A percentile compares a stretch with the other conserved stretches of the same genome.
These are phyloP conservation scores for Phytophthora ramorum DNA, from an alignment of 352 stramenopile genomes.

Conservation along the genomic window DNA sequence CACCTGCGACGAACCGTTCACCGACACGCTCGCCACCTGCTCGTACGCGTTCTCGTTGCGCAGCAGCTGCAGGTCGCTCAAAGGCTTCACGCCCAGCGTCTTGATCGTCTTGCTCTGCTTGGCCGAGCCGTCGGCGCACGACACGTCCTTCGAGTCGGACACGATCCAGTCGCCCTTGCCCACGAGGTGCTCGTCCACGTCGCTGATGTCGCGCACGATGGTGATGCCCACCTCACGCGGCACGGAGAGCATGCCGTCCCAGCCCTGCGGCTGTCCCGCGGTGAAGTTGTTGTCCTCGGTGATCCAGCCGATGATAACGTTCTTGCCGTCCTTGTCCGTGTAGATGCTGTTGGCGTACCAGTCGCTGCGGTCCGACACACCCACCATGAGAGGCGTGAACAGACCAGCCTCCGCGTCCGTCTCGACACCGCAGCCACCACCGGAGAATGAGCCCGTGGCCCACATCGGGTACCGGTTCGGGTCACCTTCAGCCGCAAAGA, in stretches of 20 bases:
- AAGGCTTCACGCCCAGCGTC: constrained; percentile 58
- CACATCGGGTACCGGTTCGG: constrained; percentile 69
- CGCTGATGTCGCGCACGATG: constrained; percentile 60
- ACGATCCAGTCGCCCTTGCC: constrained; percentile 70
- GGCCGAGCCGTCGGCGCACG: constrained; percentile 27
- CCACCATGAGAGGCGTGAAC: constrained; percentile 66
- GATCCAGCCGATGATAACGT: constrained; percentile 73
- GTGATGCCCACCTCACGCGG: constrained; percentile 59
- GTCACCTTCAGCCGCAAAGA: constrained; percentile 63
- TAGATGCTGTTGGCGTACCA: constrained; percentile 80
- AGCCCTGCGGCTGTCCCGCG: constrained; percentile 62
- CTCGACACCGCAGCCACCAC: constrained; percentile 22
- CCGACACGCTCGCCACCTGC: constrained; percentile 28
- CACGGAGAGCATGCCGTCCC: constrained; percentile 71
- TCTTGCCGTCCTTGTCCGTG: constrained; percentile 63
- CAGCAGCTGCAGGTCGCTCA: constrained; percentile 54
- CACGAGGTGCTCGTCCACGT: constrained; percentile 52
- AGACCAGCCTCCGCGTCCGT: constrained; percentile 37
- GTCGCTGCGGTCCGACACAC: constrained; percentile 64
- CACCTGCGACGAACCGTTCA: constrained; percentile 40
- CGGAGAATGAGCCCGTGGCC: constrained; percentile 50
- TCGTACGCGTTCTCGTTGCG: constrained; percentile 50
- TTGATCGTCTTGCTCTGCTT: constrained; percentile 70
- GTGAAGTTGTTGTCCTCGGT: constrained; percentile 60
- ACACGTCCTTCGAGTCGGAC: constrained; percentile 41